These are phyloP conservation scores for Ophiostoma sp. DNA, from an alignment of 2,329 filamentous ascomycete genomes.

Conservation along the genomic window DNA sequence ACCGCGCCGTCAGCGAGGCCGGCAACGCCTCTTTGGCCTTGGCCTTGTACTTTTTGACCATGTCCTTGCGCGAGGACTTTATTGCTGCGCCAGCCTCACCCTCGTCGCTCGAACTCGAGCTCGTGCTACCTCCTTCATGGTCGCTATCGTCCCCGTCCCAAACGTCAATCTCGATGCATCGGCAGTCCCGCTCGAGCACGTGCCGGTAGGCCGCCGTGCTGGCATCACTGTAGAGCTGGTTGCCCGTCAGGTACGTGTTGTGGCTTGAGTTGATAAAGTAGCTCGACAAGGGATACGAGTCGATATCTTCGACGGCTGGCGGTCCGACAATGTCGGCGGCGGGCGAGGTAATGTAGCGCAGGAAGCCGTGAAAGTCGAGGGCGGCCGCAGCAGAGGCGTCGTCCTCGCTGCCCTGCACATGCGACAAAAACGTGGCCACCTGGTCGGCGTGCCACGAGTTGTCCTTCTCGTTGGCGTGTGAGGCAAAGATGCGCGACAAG, in stretches of 20 bases:
- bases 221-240: constrained; percentile 82
- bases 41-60: constrained; percentile 64
- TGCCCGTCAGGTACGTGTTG: constrained; percentile 89
- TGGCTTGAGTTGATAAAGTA: constrained; percentile 95
- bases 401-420: constrained; percentile 48
- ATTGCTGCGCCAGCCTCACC: constrained; percentile 22
- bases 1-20: constrained; percentile 44
- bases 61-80: constrained; percentile 54
- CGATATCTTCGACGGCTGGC: constrained; percentile 52
- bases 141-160: constrained; percentile 71
- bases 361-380: constrained; percentile 51
- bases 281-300: constrained; percentile 73
- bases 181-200: constrained; percentile 78
- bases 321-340: constrained; percentile 47
- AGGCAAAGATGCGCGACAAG: constrained; percentile 49
- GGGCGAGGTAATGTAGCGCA: constrained; percentile 58
- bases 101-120: constrained; percentile 42
- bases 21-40: constrained; percentile 62
- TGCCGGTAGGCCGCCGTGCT: constrained; percentile 86
- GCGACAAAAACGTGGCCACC: constrained; percentile 48
- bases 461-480: constrained; percentile 44
- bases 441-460: constrained; percentile 49
- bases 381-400: constrained; percentile 33
- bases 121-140: not conserved
- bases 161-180: constrained; percentile 92